Percentiles rank a stretch among this genome's conserved stretches.
Evolutionary conservation across 371 early-diverging fungal species (phyloP).

Genomic region (Mortierella sp.): DNA sequence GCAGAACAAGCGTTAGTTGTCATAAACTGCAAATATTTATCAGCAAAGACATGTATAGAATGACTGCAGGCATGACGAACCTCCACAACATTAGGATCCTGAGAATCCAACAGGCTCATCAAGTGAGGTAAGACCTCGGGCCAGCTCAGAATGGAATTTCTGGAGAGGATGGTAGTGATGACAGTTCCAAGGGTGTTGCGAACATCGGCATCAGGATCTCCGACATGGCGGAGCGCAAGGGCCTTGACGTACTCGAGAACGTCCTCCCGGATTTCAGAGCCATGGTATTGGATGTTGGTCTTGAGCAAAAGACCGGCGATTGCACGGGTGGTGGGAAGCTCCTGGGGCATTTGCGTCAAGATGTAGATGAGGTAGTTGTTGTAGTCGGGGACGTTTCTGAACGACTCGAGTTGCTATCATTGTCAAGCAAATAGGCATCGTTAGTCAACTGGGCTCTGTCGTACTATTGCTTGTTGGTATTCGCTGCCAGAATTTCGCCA

Average conservation of each 20-base stretch:
- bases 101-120: constrained; percentile 77
- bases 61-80: constrained; percentile 53
- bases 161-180: constrained; percentile 84
- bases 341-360: constrained; percentile 78
- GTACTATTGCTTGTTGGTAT: no score
- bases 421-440: no score
- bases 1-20: background rate
- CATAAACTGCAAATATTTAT: background rate
- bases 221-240: constrained; percentile 76
- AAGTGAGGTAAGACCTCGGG: constrained; percentile 84
- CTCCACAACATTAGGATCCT: constrained; percentile 79
- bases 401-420: constrained; percentile 82
- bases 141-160: constrained; percentile 80
- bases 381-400: constrained; percentile 89
- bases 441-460: no score
- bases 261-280: constrained; percentile 67
- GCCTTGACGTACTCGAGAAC: constrained; percentile 82
- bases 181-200: constrained; percentile 85
- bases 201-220: constrained; percentile 75
- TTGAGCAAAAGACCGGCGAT: constrained; percentile 92
- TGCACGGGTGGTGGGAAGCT: constrained; percentile 73
- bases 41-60: no score
- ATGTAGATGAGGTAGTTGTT: constrained; percentile 90
- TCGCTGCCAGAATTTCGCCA: no score
- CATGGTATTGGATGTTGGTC: constrained; percentile 81